Conservation (phyloP, 192 early-diverging fungal species). For the Jimgerdemannia lactiflua region DNA sequence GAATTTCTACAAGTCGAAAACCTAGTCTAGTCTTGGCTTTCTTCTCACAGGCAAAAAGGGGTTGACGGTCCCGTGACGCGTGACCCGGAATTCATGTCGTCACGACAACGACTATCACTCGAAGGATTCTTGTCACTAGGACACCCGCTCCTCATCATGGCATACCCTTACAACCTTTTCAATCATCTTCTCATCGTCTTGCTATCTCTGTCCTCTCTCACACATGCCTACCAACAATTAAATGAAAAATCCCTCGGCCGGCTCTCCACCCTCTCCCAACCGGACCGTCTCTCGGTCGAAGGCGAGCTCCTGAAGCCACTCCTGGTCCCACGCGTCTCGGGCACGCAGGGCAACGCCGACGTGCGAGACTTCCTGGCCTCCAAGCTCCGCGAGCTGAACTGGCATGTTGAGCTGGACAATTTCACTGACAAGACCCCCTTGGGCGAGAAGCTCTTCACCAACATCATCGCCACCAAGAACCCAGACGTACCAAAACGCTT, state of each 20-base stretch:
- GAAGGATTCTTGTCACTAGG: not conserved
- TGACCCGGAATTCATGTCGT: no score
- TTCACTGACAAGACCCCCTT: conserved; percentile 78
- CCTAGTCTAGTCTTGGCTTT: not conserved
- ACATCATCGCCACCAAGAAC: conserved; percentile 91
- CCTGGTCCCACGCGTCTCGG: conserved; percentile 77
- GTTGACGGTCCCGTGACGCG: no score
- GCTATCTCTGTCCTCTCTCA: not conserved
- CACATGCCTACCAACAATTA: not conserved
- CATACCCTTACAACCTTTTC: not conserved
- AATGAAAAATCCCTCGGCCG: not conserved
- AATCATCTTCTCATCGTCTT: not conserved
- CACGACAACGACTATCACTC: not conserved
- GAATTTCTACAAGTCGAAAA: no score
- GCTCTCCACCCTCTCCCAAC: conserved; percentile 9
- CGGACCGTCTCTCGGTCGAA: conserved; percentile 22
- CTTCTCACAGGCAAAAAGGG: not conserved
- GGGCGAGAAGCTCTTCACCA: conserved; percentile 74
- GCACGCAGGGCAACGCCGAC: conserved; percentile 62
- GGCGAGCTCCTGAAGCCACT: conserved; percentile 68
- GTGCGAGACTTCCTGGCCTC: conserved; percentile 73
- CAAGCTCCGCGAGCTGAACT: conserved; percentile 63
- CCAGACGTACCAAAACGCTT: conserved; percentile 65
- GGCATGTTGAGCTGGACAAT: conserved; percentile 76
- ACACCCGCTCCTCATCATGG: not conserved